These are phyloP conservation scores for Xylaria sp. DNA, from an alignment of 2,329 filamentous ascomycete genomes.

Conservation along the genomic window DNA sequence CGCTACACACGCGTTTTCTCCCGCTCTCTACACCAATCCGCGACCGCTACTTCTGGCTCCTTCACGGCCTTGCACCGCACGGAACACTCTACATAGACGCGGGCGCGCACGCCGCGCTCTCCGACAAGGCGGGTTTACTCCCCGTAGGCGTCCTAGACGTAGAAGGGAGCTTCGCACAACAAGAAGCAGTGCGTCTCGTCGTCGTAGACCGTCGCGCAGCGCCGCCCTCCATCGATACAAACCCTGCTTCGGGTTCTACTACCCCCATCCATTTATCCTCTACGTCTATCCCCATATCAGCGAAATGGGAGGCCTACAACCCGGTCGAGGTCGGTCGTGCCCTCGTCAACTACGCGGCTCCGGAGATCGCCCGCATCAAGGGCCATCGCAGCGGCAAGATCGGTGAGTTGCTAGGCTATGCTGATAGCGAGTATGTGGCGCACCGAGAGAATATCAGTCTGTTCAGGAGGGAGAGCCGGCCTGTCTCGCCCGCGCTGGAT, in stretches of 20 bases:
- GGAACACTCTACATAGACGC: slow-evolving; percentile 92
- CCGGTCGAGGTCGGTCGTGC: slow-evolving; percentile 83
- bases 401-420: slow-evolving; percentile 82
- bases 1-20: slow-evolving; percentile 92
- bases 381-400: slow-evolving; percentile 88
- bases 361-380: slow-evolving; percentile 85
- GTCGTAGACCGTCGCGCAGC: slow-evolving; percentile 72
- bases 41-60: slow-evolving; percentile 96
- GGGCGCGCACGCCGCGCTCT: slow-evolving; percentile 84
- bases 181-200: slow-evolving; percentile 89
- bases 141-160: slow-evolving; percentile 92
- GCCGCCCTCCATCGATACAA: slow-evolving; percentile 37
- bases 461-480: slow-evolving; percentile 65
- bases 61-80: slow-evolving; percentile 90
- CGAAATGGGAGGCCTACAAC: slow-evolving; percentile 34
- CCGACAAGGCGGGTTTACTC: slow-evolving; percentile 85
- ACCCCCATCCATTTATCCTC: slow-evolving; percentile 34
- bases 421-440: slow-evolving; percentile 94
- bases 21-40: slow-evolving; percentile 86
- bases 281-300: slow-evolving; percentile 35
- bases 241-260: slow-evolving; percentile 27
- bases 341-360: slow-evolving; percentile 90
- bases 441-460: slow-evolving; percentile 89
- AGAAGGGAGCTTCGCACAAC: slow-evolving; percentile 87
- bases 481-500: slow-evolving; percentile 59